Base-by-base conservation (phyloP, 2,329 filamentous ascomycete genomes). In the Aspergillus transmontanensis region DNA sequence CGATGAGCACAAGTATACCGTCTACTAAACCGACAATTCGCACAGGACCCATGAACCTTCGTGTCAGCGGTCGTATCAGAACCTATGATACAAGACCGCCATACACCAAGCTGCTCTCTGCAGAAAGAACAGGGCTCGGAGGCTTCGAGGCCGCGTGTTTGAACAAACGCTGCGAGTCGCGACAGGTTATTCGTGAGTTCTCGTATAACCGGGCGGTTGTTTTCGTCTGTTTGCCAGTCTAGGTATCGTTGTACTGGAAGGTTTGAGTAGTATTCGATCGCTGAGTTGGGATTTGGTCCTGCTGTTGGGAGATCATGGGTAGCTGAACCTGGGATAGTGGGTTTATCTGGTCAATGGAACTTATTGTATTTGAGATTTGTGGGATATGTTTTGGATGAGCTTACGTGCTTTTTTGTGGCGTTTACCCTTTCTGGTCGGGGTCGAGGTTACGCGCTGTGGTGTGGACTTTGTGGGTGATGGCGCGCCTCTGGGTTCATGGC, bases 21-120 rank as follows among this genome's bases (percentile, higher is more conserved):
- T 32, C 63, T 28, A 28, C 60, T 60, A 39, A 48, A 65, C 0
- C 58, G 61, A 51, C 63, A 63, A 11, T 58, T 60, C 7, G 63
- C 46, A 19, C 63, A 65, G 7, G 39, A 28, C 6, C 63, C 58
- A 39, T 57, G 32, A 26, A 58, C 6, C 39, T 54, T 58, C 16
- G 46, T 28, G 1, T 50, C 54, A 12, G n/a, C 21, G 1, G 32
- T 50, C n/a, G 45, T 48, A 16, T 45, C 28, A 4, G 36, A 30
- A 14, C 50, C 58, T 19, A 65, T 41, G 19, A 61, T 55, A 21
- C 63, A 65, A 1, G 50, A 30, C 12, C 50, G 21, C 63, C 63
- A 65, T 2, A 54, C 36, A 1, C 61, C 50, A 16, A 34, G 53
- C 0, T 43, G n/a, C 3, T 30, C 28, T 10, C 28, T 51, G 28